Percentiles rank a stretch among this genome's conserved stretches.
Conservation (phyloP, 768 basidiomycete species). For the Crucibulum laeve region DNA sequence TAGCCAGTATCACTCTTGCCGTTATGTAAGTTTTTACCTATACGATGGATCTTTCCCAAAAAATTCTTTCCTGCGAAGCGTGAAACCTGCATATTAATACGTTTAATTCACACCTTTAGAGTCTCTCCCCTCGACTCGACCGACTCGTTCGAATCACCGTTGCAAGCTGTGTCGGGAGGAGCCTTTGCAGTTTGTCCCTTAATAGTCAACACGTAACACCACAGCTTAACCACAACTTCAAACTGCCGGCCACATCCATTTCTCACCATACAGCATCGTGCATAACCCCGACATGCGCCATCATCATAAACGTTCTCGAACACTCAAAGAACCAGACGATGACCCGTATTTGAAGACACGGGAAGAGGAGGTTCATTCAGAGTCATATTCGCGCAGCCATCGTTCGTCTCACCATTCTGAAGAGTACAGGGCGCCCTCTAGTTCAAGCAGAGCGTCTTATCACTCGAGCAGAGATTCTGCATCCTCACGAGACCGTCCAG, state of each 20-base stretch:
- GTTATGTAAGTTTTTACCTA: slow-evolving; percentile 29
- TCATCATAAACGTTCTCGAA: slow-evolving; percentile 48
- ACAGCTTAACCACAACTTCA: slow-evolving; percentile 8
- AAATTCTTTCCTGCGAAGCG: slow-evolving; percentile 1
- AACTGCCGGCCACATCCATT: slow-evolving; percentile 13
- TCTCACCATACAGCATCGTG: slow-evolving; percentile 13
- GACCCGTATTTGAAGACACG: slow-evolving; percentile 45
- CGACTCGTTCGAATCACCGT: too few species aligned
- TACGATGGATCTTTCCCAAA: slow-evolving; percentile 1
- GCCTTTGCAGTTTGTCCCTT: slow-evolving; percentile 24
- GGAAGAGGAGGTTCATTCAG: slow-evolving; percentile 46
- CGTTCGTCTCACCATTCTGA: slow-evolving; percentile 45
- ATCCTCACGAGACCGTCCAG: slow-evolving; percentile 48
- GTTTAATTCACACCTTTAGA: too few species aligned
- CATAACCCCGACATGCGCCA: slow-evolving; percentile 33
- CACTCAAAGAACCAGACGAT: slow-evolving; percentile 44
- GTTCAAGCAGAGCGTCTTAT: slow-evolving; percentile 37
- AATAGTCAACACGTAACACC: slow-evolving; percentile 27
- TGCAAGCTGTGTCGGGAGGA: slow-evolving; percentile 15
- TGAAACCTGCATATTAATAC: too few species aligned
- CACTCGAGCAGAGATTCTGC: slow-evolving; percentile 47
- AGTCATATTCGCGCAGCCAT: slow-evolving; percentile 47
- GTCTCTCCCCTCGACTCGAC: too few species aligned
- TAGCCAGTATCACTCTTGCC: too few species aligned
- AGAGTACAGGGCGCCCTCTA: slow-evolving; percentile 40